phyloP scores from a whole-genome alignment of 495 filamentous ascomycete species.

The Extremus antarcticus region DNA sequence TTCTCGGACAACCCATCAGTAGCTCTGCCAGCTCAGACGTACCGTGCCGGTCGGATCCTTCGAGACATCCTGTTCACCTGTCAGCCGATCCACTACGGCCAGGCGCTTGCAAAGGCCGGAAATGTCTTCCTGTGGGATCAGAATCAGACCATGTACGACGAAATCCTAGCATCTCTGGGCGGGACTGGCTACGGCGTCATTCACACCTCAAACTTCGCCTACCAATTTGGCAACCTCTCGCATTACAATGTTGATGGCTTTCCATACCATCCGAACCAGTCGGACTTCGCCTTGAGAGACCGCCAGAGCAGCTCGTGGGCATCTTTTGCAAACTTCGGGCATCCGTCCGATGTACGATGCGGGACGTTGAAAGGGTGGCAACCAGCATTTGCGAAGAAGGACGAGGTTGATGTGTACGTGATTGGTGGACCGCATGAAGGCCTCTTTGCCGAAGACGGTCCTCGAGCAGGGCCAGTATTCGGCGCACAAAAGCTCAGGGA shows the following conservation, averaged over 20 bases:
- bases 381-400: neutral
- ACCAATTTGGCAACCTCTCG: slow-evolving; percentile 15
- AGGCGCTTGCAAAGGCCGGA: slow-evolving; percentile 27
- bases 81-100: slow-evolving; percentile 33
- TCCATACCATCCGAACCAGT: neutral
- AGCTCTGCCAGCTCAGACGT: slow-evolving; percentile 30
- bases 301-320: neutral
- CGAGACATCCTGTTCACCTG: slow-evolving; percentile 39
- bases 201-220: slow-evolving; percentile 39
- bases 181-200: slow-evolving; percentile 31
- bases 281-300: neutral
- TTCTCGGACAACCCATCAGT: slow-evolving; percentile 20
- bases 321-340: neutral
- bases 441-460: neutral
- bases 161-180: slow-evolving; percentile 25
- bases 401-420: neutral
- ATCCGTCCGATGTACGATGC: neutral
- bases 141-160: slow-evolving; percentile 36
- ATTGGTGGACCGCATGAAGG: slow-evolving; percentile 1
- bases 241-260: slow-evolving; percentile 1
- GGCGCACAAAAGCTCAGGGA: neutral
- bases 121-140: slow-evolving; percentile 33
- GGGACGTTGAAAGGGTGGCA: neutral
- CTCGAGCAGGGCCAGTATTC: neutral
- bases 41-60: slow-evolving; percentile 35